These are phyloP conservation scores for Backusella tarrabulga DNA, from an alignment of 192 early-diverging fungal species.

Conservation along the genomic window DNA sequence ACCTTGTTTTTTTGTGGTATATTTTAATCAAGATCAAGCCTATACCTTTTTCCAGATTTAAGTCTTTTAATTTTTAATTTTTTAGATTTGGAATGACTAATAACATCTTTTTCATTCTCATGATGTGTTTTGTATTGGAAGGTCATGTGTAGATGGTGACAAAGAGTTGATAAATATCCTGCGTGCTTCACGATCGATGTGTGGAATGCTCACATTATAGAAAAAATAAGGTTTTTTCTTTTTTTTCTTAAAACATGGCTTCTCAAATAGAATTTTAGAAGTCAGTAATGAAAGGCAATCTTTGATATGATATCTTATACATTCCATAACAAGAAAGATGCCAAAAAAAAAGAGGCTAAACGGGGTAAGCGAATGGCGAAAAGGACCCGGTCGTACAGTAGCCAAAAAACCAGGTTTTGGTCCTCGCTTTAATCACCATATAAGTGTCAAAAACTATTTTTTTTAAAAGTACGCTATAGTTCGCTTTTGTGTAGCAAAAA, in stretches of 20 bases:
- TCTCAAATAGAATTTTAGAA: too few relatives aligned
- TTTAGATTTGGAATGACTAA: neutral
- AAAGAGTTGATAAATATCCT: too few relatives aligned
- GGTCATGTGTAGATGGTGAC: neutral
- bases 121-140: too few relatives aligned
- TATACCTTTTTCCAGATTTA: neutral
- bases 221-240: too few relatives aligned
- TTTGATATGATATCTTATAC: neutral
- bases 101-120: neutral
- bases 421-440: neutral
- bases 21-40: neutral
- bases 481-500: neutral
- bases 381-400: neutral
- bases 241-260: too few relatives aligned
- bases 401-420: neutral
- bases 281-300: neutral
- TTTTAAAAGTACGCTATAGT: neutral
- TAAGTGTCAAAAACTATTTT: neutral
- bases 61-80: neutral
- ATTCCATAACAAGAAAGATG: neutral
- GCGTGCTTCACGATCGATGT: too few relatives aligned
- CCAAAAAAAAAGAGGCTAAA: neutral
- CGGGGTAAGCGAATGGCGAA: neutral
- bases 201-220: too few relatives aligned
- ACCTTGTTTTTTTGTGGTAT: neutral